Evolutionary conservation across 163 green algal genomes (phyloP).

Genomic region (Coccomyxa subellipsoidea): DNA sequence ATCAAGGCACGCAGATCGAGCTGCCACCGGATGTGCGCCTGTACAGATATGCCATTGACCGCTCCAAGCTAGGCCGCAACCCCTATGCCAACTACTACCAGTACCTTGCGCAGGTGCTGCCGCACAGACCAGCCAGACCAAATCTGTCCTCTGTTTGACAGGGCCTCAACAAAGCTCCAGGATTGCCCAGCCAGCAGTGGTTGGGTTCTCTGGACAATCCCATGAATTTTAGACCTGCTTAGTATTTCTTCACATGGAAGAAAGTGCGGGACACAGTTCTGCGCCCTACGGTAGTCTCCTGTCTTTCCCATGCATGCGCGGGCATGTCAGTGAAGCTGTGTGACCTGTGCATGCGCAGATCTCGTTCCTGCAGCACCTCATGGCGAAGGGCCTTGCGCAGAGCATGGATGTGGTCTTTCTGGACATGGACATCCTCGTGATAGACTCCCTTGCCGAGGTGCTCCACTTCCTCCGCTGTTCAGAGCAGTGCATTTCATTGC

Average conservation of each 20-base stretch:
- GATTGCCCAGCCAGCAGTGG: too few species aligned
- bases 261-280: too few species aligned
- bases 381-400: background rate
- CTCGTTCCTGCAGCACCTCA: background rate
- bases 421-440: slow-evolving; percentile 11
- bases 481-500: too few species aligned
- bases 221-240: too few species aligned
- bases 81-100: slow-evolving; percentile 17
- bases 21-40: background rate
- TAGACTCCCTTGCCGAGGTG: slow-evolving; percentile 4
- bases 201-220: too few species aligned
- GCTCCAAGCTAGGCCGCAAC: background rate
- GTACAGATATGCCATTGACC: slow-evolving; percentile 1
- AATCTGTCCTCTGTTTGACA: background rate
- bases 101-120: background rate
- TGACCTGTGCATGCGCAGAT: background rate
- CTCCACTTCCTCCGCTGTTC: background rate
- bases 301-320: too few species aligned
- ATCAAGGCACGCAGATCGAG: background rate
- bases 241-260: background rate
- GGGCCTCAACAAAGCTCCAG: too few species aligned
- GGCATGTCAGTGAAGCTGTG: background rate
- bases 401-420: slow-evolving; percentile 5
- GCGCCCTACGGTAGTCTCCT: too few species aligned
- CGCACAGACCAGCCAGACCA: too few species aligned